Base-by-base conservation (phyloP, 2,329 filamentous ascomycete species). In the Pleoardoris graminearum region DNA sequence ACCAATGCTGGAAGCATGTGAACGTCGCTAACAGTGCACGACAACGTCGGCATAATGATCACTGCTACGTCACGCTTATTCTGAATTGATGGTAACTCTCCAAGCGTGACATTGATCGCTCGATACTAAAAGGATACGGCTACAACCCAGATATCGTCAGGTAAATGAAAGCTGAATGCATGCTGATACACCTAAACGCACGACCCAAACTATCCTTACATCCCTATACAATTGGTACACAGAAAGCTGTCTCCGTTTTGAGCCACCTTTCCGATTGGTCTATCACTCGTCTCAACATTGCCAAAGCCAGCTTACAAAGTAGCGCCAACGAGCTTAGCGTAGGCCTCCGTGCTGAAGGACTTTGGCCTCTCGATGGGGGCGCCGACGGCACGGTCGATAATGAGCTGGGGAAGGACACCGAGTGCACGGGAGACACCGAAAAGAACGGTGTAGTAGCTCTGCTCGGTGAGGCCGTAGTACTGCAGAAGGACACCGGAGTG, bases 381-480 rank as follows among this genome's bases (percentile, higher is more conserved):
- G 75, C 94, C 94, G 65, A 97, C 85, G 67, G 93, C 94, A 76
- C 94, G 93, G 86, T 99, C 94, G 74, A 99, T 97, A 85, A 99
- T 99, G 76, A 99, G 86, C 85, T 99, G 94, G 70, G 94, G 94
- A 72, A 99, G 89, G 66, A 99, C 94, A 87, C 94, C 94, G 70
- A 99, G 90, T 67, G 94, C 94, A 76, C 94, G 90, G 67, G 92
- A 96, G 38, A 99, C 94, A 86, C 94, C 94, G 79, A 99, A 99
- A 75, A 99, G 89, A 59, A 99, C 94, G 60, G 94, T 99, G 90
- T 99, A 99, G 88, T 95, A 99, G 88, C 87, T 97, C 79, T 94
- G 89, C 85, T 99, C 93, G 61, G 90, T 97, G 76, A 99, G 84
- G 73, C 94, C 94, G 82, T 99, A 99, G 88, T 99, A 94, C 84